Conservation (phyloP, 148 eudicot species). For the Silene uniflora region DNA sequence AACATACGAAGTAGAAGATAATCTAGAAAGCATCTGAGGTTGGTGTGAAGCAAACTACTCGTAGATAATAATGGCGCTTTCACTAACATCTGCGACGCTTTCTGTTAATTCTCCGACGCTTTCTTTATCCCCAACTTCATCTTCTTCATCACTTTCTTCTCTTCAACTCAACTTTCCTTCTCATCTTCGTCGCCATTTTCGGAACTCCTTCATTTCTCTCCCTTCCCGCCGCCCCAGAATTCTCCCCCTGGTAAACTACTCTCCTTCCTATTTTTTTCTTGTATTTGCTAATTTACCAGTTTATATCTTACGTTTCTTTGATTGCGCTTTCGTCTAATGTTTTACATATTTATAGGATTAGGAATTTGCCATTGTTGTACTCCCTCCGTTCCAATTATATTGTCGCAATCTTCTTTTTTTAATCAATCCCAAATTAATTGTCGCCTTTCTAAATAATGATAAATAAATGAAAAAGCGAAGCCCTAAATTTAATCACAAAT, state of each 20-base stretch:
- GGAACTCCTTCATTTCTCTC: constrained; percentile 14
- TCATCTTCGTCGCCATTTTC: constrained; percentile 22
- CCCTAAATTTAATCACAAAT: too few relatives aligned
- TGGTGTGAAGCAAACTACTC: neutral
- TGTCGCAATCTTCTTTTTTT: too few relatives aligned
- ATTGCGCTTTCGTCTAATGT: neutral
- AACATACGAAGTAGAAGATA: neutral
- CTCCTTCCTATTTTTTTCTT: neutral
- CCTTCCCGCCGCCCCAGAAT: constrained; percentile 21
- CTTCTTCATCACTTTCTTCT: constrained; percentile 21
- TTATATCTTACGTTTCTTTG: neutral
- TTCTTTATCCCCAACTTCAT: neutral
- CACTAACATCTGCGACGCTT: constrained; percentile 31
- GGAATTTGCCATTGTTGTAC: neutral
- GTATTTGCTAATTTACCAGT: too few relatives aligned
- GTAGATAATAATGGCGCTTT: constrained; percentile 39
- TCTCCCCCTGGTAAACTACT: constrained; percentile 29
- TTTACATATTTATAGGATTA: neutral
- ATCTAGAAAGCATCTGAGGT: neutral
- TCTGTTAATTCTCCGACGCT: constrained; percentile 11
- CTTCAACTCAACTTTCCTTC: constrained; percentile 24
- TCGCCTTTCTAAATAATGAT: too few relatives aligned
- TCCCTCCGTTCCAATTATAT: too few relatives aligned
- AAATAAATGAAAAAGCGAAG: too few relatives aligned
- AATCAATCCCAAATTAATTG: too few relatives aligned